Conservation (phyloP, 345 rosid genomes). For the Excoecaria cochinchinensis region DNA sequence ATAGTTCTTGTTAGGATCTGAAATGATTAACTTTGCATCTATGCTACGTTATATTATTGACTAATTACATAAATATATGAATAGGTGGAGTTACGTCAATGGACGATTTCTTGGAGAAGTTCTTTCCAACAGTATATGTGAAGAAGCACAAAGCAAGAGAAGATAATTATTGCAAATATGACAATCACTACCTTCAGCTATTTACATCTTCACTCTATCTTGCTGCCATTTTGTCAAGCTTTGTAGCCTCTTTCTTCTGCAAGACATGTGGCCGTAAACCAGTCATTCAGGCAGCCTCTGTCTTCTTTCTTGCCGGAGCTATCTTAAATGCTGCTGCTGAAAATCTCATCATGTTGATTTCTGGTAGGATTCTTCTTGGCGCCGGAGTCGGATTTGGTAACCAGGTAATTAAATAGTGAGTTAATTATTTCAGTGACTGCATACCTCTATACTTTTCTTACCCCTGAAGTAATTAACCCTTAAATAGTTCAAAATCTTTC, state of each 20-base stretch:
- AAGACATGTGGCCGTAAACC: constrained; percentile 52
- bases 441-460: no score
- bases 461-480: no score
- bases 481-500: no score
- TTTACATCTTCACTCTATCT: constrained; percentile 82
- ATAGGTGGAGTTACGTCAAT: constrained; percentile 78
- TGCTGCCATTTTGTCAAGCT: constrained; percentile 57
- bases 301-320: constrained; percentile 62
- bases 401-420: constrained; percentile 36
- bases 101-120: constrained; percentile 63
- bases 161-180: constrained; percentile 74
- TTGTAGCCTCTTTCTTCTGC: constrained; percentile 42
- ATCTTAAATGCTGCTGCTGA: constrained; percentile 43
- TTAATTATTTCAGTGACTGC: no score
- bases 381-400: constrained; percentile 72
- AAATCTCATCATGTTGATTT: constrained; percentile 52
- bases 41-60: no score
- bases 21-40: no score
- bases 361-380: constrained; percentile 61
- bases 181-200: constrained; percentile 55
- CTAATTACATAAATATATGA: no score
- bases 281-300: constrained; percentile 50
- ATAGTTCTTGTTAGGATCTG: no score
- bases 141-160: constrained; percentile 60
- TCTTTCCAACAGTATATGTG: constrained; percentile 60